Conservation (phyloP, 441 rosid genomes). For the Capsella rubella region DNA sequence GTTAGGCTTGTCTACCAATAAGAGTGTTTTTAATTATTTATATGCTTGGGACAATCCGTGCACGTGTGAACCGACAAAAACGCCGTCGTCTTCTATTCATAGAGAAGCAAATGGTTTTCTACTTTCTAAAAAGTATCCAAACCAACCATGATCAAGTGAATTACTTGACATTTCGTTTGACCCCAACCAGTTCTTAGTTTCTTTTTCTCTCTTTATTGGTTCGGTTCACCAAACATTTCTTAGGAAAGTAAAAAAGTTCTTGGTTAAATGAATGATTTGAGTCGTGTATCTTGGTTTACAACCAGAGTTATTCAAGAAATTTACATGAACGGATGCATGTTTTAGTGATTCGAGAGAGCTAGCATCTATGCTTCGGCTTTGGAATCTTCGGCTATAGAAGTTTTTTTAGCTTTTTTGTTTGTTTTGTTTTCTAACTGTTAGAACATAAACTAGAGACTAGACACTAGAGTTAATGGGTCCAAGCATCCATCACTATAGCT, state of each 20-base stretch:
- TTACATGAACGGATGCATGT: neutral
- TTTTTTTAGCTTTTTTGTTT: neutral
- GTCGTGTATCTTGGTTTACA: neutral
- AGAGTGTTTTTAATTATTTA: conserved; percentile 22
- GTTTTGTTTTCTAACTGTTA: neutral
- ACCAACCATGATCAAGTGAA: neutral
- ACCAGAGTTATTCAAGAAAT: neutral
- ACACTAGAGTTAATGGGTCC: conserved; percentile 25
- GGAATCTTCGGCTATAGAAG: neutral
- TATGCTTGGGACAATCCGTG: conserved; percentile 20
- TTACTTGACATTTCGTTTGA: conserved; percentile 6
- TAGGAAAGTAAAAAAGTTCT: neutral
- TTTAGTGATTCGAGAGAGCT: neutral
- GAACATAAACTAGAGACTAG: neutral
- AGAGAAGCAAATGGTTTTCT: neutral
- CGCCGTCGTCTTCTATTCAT: conserved; percentile 14
- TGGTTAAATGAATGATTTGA: neutral
- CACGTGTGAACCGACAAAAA: conserved; percentile 15
- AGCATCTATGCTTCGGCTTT: neutral
- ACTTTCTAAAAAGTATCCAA: conserved; percentile 13
- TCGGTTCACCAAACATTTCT: conserved; percentile 2
- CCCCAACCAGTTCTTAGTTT: neutral
- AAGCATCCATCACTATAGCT: too few species aligned
- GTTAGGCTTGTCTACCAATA: conserved; percentile 28
- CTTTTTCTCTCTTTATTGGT: neutral